A percentile compares a stretch with the other conserved stretches of the same genome.
Conservation (phyloP, 257 asterid species). For the Plantago ovata region DNA sequence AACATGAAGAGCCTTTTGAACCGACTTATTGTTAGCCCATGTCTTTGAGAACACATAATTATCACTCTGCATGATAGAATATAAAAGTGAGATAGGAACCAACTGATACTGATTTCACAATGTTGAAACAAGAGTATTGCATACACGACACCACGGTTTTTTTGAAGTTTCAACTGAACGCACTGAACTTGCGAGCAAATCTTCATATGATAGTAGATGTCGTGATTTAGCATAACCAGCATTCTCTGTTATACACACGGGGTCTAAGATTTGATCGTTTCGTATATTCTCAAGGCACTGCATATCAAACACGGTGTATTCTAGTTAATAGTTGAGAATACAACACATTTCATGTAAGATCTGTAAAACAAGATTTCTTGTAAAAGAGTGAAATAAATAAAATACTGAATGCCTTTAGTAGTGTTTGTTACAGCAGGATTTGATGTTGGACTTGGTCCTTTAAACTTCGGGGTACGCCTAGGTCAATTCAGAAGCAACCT, state of each 20-base stretch:
- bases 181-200: not conserved
- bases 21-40: constrained; percentile 22
- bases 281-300: constrained; percentile 15
- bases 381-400: no score
- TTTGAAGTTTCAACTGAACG: not conserved
- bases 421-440: no score
- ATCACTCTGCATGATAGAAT: not conserved
- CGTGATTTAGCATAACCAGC: not conserved
- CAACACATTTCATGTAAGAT: no score
- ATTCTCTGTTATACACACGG: not conserved
- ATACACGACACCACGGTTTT: constrained; percentile 18
- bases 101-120: not conserved
- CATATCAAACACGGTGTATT: not conserved
- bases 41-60: not conserved
- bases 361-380: no score
- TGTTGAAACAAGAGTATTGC: not conserved
- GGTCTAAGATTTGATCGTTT: not conserved
- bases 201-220: not conserved
- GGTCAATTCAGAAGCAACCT: no score
- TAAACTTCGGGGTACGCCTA: no score
- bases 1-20: constrained; percentile 22
- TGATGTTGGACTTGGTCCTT: no score
- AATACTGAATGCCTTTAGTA: no score
- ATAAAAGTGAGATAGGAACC: not conserved
- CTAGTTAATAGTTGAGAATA: not conserved